These are phyloP conservation scores for Beauveria scarabaeidicola DNA, from an alignment of 2,329 filamentous ascomycete species.

Conservation along the genomic window DNA sequence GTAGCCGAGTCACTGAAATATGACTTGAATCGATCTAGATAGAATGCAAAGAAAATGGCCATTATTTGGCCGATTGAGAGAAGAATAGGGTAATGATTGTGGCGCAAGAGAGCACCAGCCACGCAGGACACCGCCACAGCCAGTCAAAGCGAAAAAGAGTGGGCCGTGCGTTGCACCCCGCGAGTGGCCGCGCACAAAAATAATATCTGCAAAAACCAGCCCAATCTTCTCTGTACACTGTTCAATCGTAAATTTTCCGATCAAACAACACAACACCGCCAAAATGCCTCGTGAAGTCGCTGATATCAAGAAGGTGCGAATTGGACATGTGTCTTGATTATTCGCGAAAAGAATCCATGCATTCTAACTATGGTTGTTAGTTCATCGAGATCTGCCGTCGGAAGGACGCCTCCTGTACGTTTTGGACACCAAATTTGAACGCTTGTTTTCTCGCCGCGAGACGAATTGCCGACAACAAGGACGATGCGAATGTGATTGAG, in stretches of 20 bases:
- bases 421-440: not conserved
- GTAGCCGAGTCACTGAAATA: no score
- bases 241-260: slow-evolving; percentile 20
- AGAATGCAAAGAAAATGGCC: not conserved
- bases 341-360: not conserved
- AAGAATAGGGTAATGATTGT: not conserved
- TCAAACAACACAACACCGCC: slow-evolving; percentile 58
- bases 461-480: not conserved
- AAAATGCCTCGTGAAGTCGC: slow-evolving; percentile 97
- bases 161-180: slow-evolving; percentile 22
- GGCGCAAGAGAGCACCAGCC: not conserved
- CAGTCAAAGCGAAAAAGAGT: slow-evolving; percentile 6
- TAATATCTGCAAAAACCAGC: slow-evolving; percentile 24
- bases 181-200: slow-evolving; percentile 25
- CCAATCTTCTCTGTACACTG: slow-evolving; percentile 21
- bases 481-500: not conserved
- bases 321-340: not conserved
- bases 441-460: not conserved
- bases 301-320: slow-evolving; percentile 80
- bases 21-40: no score
- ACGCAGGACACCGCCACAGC: not conserved
- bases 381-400: slow-evolving; percentile 99
- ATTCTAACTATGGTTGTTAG: slow-evolving; percentile 37
- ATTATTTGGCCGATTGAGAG: no score
- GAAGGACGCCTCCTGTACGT: slow-evolving; percentile 98